Conservation (phyloP, 306 rosid genomes). For the Mimosa bimucronata region DNA sequence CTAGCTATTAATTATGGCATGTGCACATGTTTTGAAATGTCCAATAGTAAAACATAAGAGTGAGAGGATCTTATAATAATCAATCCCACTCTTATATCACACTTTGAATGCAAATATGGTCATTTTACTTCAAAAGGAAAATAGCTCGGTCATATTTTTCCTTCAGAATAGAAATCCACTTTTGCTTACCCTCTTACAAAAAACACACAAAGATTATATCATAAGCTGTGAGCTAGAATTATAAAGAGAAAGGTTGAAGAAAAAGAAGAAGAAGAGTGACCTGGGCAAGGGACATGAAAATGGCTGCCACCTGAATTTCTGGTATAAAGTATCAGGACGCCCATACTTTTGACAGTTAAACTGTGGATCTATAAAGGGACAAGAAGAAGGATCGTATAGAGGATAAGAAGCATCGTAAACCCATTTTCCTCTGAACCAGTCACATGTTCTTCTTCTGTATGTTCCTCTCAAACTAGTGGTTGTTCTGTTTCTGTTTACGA, state of each 20-base stretch:
- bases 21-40: no score
- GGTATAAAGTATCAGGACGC: constrained; percentile 71
- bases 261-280: constrained; percentile 27
- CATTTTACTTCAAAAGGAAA: neutral
- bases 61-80: neutral
- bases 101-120: neutral
- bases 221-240: neutral
- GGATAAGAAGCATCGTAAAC: constrained; percentile 78
- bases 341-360: constrained; percentile 84
- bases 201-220: neutral
- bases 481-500: neutral
- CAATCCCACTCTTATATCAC: neutral
- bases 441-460: constrained; percentile 45
- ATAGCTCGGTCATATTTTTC: neutral
- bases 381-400: constrained; percentile 65
- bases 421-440: constrained; percentile 71
- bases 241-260: neutral
- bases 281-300: constrained; percentile 75
- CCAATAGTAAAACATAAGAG: no score
- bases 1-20: no score
- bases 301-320: constrained; percentile 82
- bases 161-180: neutral
- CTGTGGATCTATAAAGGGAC: constrained; percentile 93
- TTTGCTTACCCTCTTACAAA: neutral
- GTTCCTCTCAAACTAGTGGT: neutral